phyloP scores from a whole-genome alignment of 1,284 basidiomycete species.

The Vanrija sp. region DNA sequence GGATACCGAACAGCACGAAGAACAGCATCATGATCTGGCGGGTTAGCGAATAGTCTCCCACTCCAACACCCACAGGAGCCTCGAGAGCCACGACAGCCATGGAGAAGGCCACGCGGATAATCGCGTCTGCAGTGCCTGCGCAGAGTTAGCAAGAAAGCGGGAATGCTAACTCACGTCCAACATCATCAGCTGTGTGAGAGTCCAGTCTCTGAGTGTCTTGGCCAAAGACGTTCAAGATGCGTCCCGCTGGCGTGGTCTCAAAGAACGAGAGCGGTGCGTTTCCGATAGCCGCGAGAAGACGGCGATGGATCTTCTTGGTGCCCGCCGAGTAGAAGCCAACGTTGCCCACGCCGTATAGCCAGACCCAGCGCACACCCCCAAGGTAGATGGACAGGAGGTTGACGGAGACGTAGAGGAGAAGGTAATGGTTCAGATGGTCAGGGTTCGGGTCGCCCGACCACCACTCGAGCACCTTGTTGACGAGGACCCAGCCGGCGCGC shows the following conservation, averaged over 20 bases:
- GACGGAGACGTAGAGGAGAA: constrained; percentile 29
- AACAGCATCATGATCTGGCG: constrained; percentile 26
- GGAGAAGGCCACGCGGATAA: constrained; percentile 12
- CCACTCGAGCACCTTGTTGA: constrained; percentile 26
- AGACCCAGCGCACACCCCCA: constrained; percentile 40
- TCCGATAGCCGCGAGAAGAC: constrained; percentile 58
- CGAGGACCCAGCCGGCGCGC: constrained; percentile 21
- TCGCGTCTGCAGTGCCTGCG: too few species aligned
- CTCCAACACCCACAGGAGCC: constrained; percentile 27
- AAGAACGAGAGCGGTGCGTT: constrained; percentile 71
- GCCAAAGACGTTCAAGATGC: constrained; percentile 51
- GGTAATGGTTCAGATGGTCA: constrained; percentile 30
- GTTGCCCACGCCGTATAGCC: constrained; percentile 44
- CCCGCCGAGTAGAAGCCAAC: constrained; percentile 58
- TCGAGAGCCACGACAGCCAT: constrained; percentile 23
- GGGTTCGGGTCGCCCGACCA: constrained; percentile 40
- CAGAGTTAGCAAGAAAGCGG: constrained; percentile 25
- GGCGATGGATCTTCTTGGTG: constrained; percentile 62
- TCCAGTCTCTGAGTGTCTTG: constrained; percentile 59
- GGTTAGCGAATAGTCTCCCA: neutral
- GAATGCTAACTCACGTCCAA: constrained; percentile 53
- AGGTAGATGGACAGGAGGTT: constrained; percentile 18
- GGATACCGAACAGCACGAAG: constrained; percentile 25
- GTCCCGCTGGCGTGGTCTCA: constrained; percentile 75
- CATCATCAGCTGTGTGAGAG: constrained; percentile 54